Percentiles rank a stretch among this genome's conserved stretches.
phyloP scores from a whole-genome alignment of 2,329 filamentous ascomycete genomes.

The Exophiala aquamarina region DNA sequence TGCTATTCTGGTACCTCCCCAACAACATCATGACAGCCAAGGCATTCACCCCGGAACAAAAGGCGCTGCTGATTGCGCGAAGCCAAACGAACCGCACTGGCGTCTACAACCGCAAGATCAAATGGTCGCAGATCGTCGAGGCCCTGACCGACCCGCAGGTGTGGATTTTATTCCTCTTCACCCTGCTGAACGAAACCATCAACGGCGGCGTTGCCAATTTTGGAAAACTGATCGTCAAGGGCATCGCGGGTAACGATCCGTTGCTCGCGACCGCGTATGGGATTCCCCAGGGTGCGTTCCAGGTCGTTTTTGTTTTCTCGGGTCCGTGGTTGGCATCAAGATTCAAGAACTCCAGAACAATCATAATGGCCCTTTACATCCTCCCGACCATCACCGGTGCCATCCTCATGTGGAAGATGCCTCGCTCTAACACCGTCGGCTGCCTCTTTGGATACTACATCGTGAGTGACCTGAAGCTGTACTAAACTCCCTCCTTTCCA shows the following conservation, averaged over 20 bases:
- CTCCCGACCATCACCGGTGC: slow-evolving; percentile 53
- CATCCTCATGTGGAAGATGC: slow-evolving; percentile 52
- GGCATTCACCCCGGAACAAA: slow-evolving; percentile 22
- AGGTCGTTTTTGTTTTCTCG: slow-evolving; percentile 54
- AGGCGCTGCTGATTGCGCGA: slow-evolving; percentile 18
- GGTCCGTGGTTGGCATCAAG: slow-evolving; percentile 54
- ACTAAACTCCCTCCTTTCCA: too few relatives aligned
- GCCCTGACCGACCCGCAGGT: slow-evolving; percentile 27
- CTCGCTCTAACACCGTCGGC: slow-evolving; percentile 41
- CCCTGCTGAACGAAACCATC: slow-evolving; percentile 28
- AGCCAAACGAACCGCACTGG: slow-evolving; percentile 22
- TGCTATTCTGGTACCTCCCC: slow-evolving; percentile 44
- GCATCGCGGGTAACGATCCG: slow-evolving; percentile 46
- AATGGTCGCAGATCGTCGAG: slow-evolving; percentile 20
- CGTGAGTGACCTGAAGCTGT: slow-evolving; percentile 3
- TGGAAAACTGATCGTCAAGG: slow-evolving; percentile 33
- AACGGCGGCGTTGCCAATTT: slow-evolving; percentile 37
- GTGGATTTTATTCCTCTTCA: slow-evolving; percentile 25
- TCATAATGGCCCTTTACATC: slow-evolving; percentile 54
- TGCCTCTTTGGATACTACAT: slow-evolving; percentile 56
- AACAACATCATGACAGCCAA: slow-evolving; percentile 40
- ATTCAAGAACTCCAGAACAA: slow-evolving; percentile 52
- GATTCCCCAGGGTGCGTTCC: slow-evolving; percentile 56
- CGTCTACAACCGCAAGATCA: slow-evolving; percentile 22
- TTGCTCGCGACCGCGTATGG: slow-evolving; percentile 53